phyloP scores from a whole-genome alignment of 2,329 filamentous ascomycete genomes.

The Cordyceps fumosorosea region DNA sequence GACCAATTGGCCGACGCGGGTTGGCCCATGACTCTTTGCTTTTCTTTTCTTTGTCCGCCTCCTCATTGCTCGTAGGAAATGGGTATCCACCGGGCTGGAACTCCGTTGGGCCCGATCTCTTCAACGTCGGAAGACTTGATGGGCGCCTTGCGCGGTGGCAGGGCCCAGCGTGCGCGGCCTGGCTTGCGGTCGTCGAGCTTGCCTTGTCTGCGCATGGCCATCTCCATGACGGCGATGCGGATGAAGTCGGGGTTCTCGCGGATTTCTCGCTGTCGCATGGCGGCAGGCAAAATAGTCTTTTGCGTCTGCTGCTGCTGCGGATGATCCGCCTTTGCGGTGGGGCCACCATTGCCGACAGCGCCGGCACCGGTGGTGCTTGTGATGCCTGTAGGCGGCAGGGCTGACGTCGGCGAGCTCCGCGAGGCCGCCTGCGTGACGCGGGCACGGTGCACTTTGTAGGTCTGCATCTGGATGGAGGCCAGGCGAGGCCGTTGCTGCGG shows the following conservation, averaged over 20 bases:
- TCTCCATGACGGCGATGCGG: constrained; percentile 64
- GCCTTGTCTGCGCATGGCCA: constrained; percentile 61
- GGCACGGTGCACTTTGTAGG: constrained; percentile 54
- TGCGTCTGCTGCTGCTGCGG: constrained; percentile 17
- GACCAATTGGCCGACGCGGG: not conserved
- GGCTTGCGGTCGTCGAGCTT: constrained; percentile 60
- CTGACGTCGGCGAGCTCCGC: constrained; percentile 23
- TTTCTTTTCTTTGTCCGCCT: not conserved
- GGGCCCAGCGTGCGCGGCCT: constrained; percentile 60
- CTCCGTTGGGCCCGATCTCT: constrained; percentile 49
- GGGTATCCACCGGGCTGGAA: constrained; percentile 53
- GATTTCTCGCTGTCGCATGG: constrained; percentile 58
- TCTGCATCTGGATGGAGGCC: constrained; percentile 66
- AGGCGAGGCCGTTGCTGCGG: constrained; percentile 24
- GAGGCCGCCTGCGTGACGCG: constrained; percentile 26
- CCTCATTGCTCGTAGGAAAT: constrained; percentile 6
- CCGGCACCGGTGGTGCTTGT: constrained; percentile 23
- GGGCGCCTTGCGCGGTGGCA: constrained; percentile 56
- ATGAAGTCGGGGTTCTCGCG: constrained; percentile 67
- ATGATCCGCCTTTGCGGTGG: constrained; percentile 16
- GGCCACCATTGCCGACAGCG: not conserved
- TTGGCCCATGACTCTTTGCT: not conserved
- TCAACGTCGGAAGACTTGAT: constrained; percentile 37
- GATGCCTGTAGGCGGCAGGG: constrained; percentile 15
- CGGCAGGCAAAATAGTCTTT: constrained; percentile 25